Base-by-base conservation (phyloP, 139 green algal species). In the Deuterostichococcus epilithicus region DNA sequence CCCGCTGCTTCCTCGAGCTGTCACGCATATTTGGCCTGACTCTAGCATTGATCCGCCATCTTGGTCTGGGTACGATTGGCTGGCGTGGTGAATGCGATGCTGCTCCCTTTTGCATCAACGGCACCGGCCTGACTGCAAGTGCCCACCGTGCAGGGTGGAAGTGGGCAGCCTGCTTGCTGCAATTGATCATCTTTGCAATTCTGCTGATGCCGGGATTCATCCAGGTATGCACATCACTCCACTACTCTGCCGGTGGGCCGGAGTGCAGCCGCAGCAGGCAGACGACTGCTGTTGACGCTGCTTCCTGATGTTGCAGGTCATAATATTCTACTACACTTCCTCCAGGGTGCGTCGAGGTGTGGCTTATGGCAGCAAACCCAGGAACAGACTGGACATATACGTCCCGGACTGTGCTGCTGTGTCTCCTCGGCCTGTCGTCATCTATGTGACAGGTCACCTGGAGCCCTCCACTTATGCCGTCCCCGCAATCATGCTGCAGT, bases 361-460 rank as follows among this genome's bases (percentile, higher is more conserved):
- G 0, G 42, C 75, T 0, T 98, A 97, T 73, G 90, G 93, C 20
- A 59, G 78, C 18, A 86, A 92, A 84, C 85, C 92, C 0, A 80
- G 94, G 0, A 94, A 98, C 76, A 75, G 86, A 0, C 80, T 96
- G 45, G 94, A 98, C 79, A 77, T 97, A 66, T 98, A 94, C 80
- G 72, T 91, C 23, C 93, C 94, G 0, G n/a, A n/a, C n/a, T n/a
- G n/a, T n/a, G n/a, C n/a, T n/a, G n/a, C n/a, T n/a, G n/a, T n/a
- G n/a, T n/a, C n/a, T n/a, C 80, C 68, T 52, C 79, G 71, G 35
- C 93, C 91, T 5, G 90, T 96, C 0, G 90, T 96, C 52, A 95
- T 97, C 68, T 97, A 94, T 58, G 78, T 97, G 33, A 97, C 93
- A 65, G 91, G 90, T 91, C 58, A 32, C 47, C 26, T 47, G 30